These are phyloP conservation scores for Opeltia flavorubescens DNA, from an alignment of 495 filamentous ascomycete genomes.

Conservation along the genomic window DNA sequence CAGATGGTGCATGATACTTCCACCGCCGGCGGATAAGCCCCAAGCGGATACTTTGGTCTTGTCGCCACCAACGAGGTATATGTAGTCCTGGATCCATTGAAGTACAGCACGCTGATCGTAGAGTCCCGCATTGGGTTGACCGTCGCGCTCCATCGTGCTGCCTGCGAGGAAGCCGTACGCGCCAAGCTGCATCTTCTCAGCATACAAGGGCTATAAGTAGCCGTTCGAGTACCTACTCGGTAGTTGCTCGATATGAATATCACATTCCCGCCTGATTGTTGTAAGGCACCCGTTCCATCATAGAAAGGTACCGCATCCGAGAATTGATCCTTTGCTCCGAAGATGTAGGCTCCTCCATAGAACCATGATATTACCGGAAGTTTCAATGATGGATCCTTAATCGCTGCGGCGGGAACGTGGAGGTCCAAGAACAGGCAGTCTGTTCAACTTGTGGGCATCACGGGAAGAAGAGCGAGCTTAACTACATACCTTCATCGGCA, in stretches of 20 bases:
- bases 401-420: constrained; percentile 24
- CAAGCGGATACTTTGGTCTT: constrained; percentile 29
- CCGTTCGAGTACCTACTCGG: constrained; percentile 22
- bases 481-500: constrained; percentile 17
- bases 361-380: constrained; percentile 22
- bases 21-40: constrained; percentile 29
- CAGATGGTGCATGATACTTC: constrained; percentile 28
- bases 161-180: constrained; percentile 42
- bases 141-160: constrained; percentile 30
- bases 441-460: too few species aligned
- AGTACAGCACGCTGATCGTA: constrained; percentile 35
- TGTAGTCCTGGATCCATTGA: constrained; percentile 23
- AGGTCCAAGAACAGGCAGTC: constrained; percentile 33
- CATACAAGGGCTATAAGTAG: too few species aligned
- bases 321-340: constrained; percentile 17
- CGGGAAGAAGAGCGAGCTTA: too few species aligned
- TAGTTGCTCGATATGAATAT: constrained; percentile 35
- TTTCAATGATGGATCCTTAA: constrained; percentile 15
- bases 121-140: constrained; percentile 33
- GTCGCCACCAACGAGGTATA: constrained; percentile 33
- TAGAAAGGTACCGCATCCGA: constrained; percentile 12
- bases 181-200: too few species aligned
- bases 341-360: constrained; percentile 18
- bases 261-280: constrained; percentile 24
- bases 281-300: constrained; percentile 13